These are phyloP conservation scores for Marsdenia floribunda DNA, from an alignment of 257 asterid species.

Conservation along the genomic window DNA sequence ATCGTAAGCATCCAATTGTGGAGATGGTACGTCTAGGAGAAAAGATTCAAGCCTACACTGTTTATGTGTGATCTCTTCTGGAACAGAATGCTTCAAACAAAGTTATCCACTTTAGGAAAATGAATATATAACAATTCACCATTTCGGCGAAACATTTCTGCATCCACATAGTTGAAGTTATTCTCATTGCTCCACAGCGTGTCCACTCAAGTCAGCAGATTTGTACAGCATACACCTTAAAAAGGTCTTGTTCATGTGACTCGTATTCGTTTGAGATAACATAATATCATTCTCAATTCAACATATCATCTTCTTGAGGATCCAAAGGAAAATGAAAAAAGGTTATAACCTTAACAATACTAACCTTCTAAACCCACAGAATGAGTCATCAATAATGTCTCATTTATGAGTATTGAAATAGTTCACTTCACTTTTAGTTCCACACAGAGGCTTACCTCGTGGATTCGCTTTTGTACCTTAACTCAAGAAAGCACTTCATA, in stretches of 20 bases:
- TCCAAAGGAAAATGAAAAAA: neutral
- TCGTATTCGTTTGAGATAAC: too few relatives aligned
- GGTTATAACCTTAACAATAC: neutral
- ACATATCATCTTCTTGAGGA: neutral
- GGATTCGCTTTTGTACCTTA: neutral
- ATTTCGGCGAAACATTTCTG: neutral
- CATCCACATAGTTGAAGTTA: neutral
- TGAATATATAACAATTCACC: neutral
- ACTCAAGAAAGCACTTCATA: neutral
- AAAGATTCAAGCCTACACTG: neutral
- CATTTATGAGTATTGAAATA: neutral
- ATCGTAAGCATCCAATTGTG: neutral
- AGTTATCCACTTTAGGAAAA: neutral
- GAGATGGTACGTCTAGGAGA: neutral
- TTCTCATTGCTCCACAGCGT: neutral
- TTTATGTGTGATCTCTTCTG: neutral
- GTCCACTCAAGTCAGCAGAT: neutral
- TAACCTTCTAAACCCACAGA: neutral
- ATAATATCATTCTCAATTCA: neutral
- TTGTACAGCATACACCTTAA: neutral
- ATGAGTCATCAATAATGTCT: neutral
- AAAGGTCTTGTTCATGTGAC: neutral
- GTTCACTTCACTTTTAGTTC: neutral
- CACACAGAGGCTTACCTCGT: neutral
- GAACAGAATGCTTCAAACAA: neutral